phyloP scores from a whole-genome alignment of 2,329 filamentous ascomycete species.

The Decorospora gaudefroyi region DNA sequence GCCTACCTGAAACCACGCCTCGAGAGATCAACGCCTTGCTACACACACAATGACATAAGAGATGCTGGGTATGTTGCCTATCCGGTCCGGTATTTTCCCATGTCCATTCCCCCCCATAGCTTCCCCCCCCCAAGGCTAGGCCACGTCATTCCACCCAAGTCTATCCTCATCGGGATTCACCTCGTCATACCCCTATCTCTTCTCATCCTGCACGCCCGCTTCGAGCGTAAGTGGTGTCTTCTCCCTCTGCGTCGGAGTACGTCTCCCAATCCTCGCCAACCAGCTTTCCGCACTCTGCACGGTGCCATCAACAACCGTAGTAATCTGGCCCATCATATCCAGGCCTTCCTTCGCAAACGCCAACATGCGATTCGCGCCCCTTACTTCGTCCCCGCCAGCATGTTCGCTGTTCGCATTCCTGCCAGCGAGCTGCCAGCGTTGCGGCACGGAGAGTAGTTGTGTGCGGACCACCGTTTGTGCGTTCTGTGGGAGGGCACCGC shows the following conservation, averaged over 20 bases:
- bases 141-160: too few relatives aligned
- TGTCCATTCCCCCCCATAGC: too few relatives aligned
- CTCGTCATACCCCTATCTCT: constrained; percentile 9
- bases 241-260: constrained; percentile 17
- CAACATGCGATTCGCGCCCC: constrained; percentile 73
- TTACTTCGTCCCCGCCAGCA: constrained; percentile 50
- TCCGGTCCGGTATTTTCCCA: too few relatives aligned
- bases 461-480: constrained; percentile 79
- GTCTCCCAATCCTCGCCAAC: constrained; percentile 73
- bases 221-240: constrained; percentile 22
- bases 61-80: too few relatives aligned
- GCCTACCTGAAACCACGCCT: too few relatives aligned
- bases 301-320: constrained; percentile 82
- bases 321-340: constrained; percentile 93
- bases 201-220: constrained; percentile 5
- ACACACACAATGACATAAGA: too few relatives aligned
- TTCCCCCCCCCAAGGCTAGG: too few relatives aligned
- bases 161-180: too few relatives aligned
- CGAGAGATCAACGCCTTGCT: too few relatives aligned
- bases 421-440: constrained; percentile 76
- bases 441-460: constrained; percentile 82
- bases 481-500: constrained; percentile 88
- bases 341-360: constrained; percentile 87
- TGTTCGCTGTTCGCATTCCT: constrained; percentile 46
- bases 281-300: constrained; percentile 89